Evolutionary conservation across 2,329 filamentous ascomycete species (phyloP), one percentile per base, ranked within the genome.

Genomic region (Chaetomium sp.): DNA sequence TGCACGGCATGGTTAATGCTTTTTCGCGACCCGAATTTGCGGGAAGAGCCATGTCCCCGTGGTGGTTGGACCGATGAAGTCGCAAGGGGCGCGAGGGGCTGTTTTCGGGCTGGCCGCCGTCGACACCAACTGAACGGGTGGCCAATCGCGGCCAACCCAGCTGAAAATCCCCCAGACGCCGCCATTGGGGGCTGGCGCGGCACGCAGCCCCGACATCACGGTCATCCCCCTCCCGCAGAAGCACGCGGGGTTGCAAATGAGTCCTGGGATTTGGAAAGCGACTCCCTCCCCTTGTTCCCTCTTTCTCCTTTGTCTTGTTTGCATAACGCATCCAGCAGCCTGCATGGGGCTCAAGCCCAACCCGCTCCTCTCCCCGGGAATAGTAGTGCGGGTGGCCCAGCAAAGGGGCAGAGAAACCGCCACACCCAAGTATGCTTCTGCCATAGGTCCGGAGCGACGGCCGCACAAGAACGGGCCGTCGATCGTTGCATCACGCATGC

Each of bases 81-180:
- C 6, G 27, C n/a, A n/a, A 29, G 27, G 27, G 27, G 27, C n/a
- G n/a, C n/a, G 27, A 29, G 27, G 47, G 55, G 61, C 55, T 35
- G 62, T 23, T 35, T 49, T 38, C 27, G 55, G 56, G 56, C 38
- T 50, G 38, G 35, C n/a, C 31, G 42, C 57, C 56, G 62, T 57
- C 53, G 51, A 45, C 62, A 31, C 62, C 62, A 64, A 53, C 47
- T 9, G 62, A 45, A 35, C 25, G 57, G 62, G 16, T 57, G 57
- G 19, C 62, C 62, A 64, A 64, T 64, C 38, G 51, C 38, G 42
- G 10, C 29, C 8, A 4, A 13, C 27, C 49, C 49, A 55, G 23
- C 27, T n/a, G 21, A 29, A 13, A 29, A 47, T 63, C 33, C 55
- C 47, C 56, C 45, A 16, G 60, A 45, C 54, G 42, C 54, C 60